phyloP scores from a whole-genome alignment of 306 rosid species.

The Castanospermum australe region DNA sequence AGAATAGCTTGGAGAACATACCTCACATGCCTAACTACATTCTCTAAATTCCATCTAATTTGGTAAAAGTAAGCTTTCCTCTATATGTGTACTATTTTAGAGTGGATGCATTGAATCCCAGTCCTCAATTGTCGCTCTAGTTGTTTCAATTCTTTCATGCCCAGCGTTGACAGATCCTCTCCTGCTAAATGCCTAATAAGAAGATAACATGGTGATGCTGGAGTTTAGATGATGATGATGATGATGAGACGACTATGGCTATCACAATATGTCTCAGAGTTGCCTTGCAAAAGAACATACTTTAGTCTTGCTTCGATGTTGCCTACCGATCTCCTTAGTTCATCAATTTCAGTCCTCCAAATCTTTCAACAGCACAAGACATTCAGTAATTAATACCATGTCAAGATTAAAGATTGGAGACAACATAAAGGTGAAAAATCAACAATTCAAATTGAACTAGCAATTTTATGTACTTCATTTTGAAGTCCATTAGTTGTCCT shows the following conservation, averaged over 20 bases:
- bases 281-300: slow-evolving; percentile 4
- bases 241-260: background rate
- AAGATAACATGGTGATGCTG: background rate
- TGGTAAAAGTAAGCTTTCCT: background rate
- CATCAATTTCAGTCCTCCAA: slow-evolving; percentile 2
- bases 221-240: background rate
- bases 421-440: background rate
- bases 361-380: background rate
- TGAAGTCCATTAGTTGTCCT: too few species aligned
- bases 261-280: background rate
- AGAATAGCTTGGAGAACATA: background rate
- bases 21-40: background rate
- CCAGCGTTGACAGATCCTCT: slow-evolving; percentile 46
- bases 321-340: slow-evolving; percentile 20
- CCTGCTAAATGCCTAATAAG: slow-evolving; percentile 41
- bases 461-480: background rate
- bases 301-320: slow-evolving; percentile 39
- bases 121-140: slow-evolving; percentile 46
- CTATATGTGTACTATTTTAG: slow-evolving; percentile 28
- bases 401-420: too few species aligned
- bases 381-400: background rate
- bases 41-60: background rate
- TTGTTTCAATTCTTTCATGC: slow-evolving; percentile 48
- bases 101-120: slow-evolving; percentile 43
- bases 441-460: background rate